These are phyloP conservation scores for Adansonia madagascariensis DNA, from an alignment of 441 rosid species.

Conservation along the genomic window DNA sequence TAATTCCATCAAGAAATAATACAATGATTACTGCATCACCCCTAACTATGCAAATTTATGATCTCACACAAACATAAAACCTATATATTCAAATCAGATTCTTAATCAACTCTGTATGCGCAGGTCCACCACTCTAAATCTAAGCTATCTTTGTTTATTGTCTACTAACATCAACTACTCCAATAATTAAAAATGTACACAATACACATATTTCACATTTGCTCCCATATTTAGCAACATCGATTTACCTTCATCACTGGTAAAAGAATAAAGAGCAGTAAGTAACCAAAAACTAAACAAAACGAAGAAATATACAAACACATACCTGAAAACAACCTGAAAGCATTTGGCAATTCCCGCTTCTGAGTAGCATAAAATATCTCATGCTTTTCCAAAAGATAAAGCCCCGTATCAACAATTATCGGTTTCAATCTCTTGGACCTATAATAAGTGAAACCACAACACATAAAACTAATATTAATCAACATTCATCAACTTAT, in stretches of 20 bases:
- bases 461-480: constrained; percentile 17
- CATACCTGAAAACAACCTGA: constrained; percentile 77
- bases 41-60: not conserved
- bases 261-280: constrained; percentile 2
- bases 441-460: constrained; percentile 44
- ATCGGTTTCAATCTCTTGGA: constrained; percentile 79
- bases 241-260: not conserved
- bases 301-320: not conserved
- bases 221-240: constrained; percentile 10
- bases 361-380: constrained; percentile 85
- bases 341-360: constrained; percentile 77
- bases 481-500: not conserved
- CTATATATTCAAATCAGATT: constrained; percentile 8
- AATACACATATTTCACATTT: not conserved
- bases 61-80: not conserved
- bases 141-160: constrained; percentile 1
- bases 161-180: not conserved
- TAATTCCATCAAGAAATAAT: not conserved
- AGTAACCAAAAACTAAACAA: constrained; percentile 9
- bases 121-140: not conserved
- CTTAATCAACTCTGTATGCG: not conserved
- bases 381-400: constrained; percentile 63
- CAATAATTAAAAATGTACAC: not conserved
- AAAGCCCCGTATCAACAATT: constrained; percentile 95
- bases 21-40: not conserved